A percentile compares a stretch with the other conserved stretches of the same genome.
These are phyloP conservation scores for Funneliformis geosporum DNA, from an alignment of 192 early-diverging fungal species.

Conservation along the genomic window DNA sequence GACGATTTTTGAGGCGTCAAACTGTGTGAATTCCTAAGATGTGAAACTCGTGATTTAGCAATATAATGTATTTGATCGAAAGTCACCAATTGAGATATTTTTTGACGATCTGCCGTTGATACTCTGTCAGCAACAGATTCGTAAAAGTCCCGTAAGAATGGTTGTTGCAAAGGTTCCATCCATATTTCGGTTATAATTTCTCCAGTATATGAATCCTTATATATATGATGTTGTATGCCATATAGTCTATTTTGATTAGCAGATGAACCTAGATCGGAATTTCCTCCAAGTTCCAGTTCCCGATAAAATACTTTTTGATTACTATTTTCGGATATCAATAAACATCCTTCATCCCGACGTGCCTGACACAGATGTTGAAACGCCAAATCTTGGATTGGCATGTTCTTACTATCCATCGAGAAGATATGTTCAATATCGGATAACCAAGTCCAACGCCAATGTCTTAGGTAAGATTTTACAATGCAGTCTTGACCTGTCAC, in stretches of 20 bases:
- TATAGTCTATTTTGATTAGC: conserved; percentile 11
- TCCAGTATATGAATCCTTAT: conserved; percentile 42
- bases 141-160: conserved; percentile 31
- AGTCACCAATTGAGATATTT: conserved; percentile 54
- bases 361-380: conserved; percentile 54
- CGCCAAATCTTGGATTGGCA: conserved; percentile 47
- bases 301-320: conserved; percentile 49
- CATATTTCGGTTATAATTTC: conserved; percentile 55
- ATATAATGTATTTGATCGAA: conserved; percentile 57
- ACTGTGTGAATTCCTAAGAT: conserved; percentile 19
- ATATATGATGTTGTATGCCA: conserved; percentile 54
- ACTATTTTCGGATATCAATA: conserved; percentile 41
- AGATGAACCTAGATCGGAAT: conserved; percentile 18
- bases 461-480: conserved; percentile 51
- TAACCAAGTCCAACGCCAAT: conserved; percentile 55
- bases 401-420: conserved; percentile 36
- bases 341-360: conserved; percentile 48
- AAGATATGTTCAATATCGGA: conserved; percentile 43
- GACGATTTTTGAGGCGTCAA: not conserved
- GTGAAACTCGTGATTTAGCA: conserved; percentile 37
- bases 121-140: conserved; percentile 34
- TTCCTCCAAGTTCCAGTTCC: conserved; percentile 39
- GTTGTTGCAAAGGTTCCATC: conserved; percentile 54
- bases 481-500: conserved; percentile 46
- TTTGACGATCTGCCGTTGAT: conserved; percentile 41